A percentile compares a stretch with the other conserved stretches of the same genome.
Evolutionary conservation across 139 green algal species (phyloP).

Genomic region (Limnomonas spitsbergensis): DNA sequence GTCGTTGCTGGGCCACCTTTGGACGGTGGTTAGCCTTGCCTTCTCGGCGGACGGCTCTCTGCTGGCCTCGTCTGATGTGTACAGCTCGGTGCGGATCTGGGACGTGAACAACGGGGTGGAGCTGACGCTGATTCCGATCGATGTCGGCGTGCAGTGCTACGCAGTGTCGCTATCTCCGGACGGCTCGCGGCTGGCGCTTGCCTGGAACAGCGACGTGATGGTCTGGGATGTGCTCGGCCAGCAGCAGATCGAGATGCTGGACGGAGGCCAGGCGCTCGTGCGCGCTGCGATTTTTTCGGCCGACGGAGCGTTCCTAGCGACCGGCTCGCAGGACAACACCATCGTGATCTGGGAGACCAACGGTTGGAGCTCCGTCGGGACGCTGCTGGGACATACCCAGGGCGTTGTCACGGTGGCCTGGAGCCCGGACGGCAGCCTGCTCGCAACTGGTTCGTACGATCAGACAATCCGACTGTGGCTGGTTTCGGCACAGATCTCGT

Average conservation of each 20-base stretch:
- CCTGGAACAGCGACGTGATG: constrained; percentile 1
- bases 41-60: background rate
- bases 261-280: background rate
- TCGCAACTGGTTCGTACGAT: constrained; percentile 4
- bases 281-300: background rate
- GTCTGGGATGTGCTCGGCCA: constrained; percentile 12
- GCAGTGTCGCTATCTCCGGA: background rate
- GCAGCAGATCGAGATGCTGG: background rate
- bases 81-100: background rate
- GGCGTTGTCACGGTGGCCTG: background rate
- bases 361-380: background rate
- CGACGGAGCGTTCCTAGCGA: background rate
- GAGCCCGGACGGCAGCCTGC: constrained; percentile 5
- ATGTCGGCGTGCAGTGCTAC: constrained; percentile 1
- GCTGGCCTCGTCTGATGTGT: constrained; percentile 2
- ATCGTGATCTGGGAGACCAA: background rate
- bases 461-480: background rate
- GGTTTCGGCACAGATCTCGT: background rate
- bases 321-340: constrained; percentile 3
- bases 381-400: background rate
- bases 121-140: background rate
- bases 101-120: background rate
- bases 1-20: constrained; percentile 4
- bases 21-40: constrained; percentile 3
- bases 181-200: background rate